These are phyloP conservation scores for Colletotrichum trifolii DNA, from an alignment of 2,329 filamentous ascomycete genomes.

Conservation along the genomic window DNA sequence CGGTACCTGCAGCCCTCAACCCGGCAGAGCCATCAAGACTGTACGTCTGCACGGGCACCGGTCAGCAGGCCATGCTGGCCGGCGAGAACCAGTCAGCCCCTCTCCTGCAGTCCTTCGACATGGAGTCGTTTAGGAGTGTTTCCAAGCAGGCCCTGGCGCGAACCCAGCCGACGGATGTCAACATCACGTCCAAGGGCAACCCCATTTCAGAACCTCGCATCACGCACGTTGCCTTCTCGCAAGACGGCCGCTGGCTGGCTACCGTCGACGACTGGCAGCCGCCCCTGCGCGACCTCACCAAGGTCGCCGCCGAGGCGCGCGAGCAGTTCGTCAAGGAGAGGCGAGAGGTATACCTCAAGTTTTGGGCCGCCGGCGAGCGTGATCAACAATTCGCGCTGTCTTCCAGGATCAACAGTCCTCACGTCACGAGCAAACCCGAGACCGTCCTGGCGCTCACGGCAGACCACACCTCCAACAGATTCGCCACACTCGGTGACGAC, in stretches of 20 bases:
- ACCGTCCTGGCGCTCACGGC: constrained; percentile 78
- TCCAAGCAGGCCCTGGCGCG: constrained; percentile 89
- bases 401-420: constrained; percentile 85
- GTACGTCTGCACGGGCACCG: constrained; percentile 74
- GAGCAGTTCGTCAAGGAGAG: constrained; percentile 62
- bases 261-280: constrained; percentile 94
- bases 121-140: constrained; percentile 80
- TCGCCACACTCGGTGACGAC: constrained; percentile 88
- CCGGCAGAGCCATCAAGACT: constrained; percentile 72
- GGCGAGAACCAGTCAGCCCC: constrained; percentile 61
- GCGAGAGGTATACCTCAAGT: constrained; percentile 86
- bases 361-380: constrained; percentile 79
- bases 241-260: constrained; percentile 88
- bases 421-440: constrained; percentile 67
- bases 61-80: constrained; percentile 67
- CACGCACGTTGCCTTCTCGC: constrained; percentile 78
- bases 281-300: constrained; percentile 73
- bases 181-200: constrained; percentile 76
- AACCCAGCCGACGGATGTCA: constrained; percentile 86
- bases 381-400: constrained; percentile 76
- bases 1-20: constrained; percentile 71
- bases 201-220: constrained; percentile 82
- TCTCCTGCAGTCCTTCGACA: constrained; percentile 85
- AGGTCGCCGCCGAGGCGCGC: constrained; percentile 46
- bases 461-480: constrained; percentile 75